These are phyloP conservation scores for Diaporthe amygdali DNA, from an alignment of 2,329 filamentous ascomycete genomes.

Conservation along the genomic window DNA sequence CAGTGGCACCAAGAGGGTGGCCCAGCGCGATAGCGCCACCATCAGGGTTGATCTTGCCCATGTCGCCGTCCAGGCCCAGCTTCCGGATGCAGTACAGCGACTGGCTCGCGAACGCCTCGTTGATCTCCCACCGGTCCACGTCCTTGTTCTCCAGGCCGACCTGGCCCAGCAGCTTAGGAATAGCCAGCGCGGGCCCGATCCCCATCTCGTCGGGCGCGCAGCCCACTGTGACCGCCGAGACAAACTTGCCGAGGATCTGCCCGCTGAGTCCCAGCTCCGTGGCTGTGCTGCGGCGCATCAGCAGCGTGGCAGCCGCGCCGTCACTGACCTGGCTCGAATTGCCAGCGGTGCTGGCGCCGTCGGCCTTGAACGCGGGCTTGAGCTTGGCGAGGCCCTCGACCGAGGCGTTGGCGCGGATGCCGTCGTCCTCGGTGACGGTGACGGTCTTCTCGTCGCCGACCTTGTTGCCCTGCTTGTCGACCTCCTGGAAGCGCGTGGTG, in stretches of 20 bases:
- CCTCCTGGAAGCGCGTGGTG: slow-evolving; percentile 69
- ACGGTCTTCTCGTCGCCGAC: slow-evolving; percentile 63
- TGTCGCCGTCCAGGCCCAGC: slow-evolving; percentile 67
- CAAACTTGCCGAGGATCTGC: slow-evolving; percentile 82
- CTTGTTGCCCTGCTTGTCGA: slow-evolving; percentile 64
- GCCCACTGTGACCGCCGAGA: slow-evolving; percentile 75
- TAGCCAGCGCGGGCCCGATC: slow-evolving; percentile 83
- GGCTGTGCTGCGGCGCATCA: slow-evolving; percentile 86
- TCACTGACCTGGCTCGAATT: slow-evolving; percentile 88
- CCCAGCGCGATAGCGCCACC: slow-evolving; percentile 94
- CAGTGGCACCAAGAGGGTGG: slow-evolving; percentile 89
- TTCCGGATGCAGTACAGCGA: slow-evolving; percentile 73
- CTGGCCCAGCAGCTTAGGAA: slow-evolving; percentile 78
- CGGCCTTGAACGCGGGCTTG: slow-evolving; percentile 82
- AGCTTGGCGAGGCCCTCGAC: slow-evolving; percentile 76
- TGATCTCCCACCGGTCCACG: slow-evolving; percentile 89
- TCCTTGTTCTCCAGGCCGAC: slow-evolving; percentile 72
- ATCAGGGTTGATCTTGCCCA: slow-evolving; percentile 83
- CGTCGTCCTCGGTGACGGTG: slow-evolving; percentile 80
- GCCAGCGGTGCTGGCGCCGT: slow-evolving; percentile 82
- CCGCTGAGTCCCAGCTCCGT: slow-evolving; percentile 71
- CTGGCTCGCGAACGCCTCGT: slow-evolving; percentile 78
- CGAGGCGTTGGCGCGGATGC: slow-evolving; percentile 72
- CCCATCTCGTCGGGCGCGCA: slow-evolving; percentile 94
- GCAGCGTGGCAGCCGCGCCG: slow-evolving; percentile 80